Evolutionary conservation across 208 protist genomes (phyloP), one percentile per base, ranked within the genome.

Genomic region (Strigomonas galati): DNA sequence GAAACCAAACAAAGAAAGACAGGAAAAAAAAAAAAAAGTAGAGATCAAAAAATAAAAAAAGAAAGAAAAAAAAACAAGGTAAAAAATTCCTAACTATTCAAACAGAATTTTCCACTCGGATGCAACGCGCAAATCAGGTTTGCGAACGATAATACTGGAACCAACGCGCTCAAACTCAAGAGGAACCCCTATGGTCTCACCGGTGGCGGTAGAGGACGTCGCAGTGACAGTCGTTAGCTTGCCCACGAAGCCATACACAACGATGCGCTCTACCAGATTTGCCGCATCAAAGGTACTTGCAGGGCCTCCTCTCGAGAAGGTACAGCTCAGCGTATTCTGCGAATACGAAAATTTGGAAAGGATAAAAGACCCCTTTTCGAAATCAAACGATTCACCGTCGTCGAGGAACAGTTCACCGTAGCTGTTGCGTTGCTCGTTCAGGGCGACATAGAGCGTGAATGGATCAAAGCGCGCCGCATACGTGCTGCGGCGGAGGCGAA

Each of bases 371-470:
- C 89, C 89, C 0, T 40, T 66, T 27, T 81, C n/a, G 67, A 86
- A 94, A 54, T 82, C 69, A 58, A 85, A 92, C 28, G 78, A 85
- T 27, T 71, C 71, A 6, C 85, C 89, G 31, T 94, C 89, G 58
- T 94, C 89, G 0, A 91, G 61, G 72, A 86, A 94, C 15, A 94
- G 72, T 23, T 90, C 83, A 2, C 89, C 89, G 44, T 68, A 61
- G 62, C 84, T 85, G 66, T 80, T 80, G 32, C 83, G 83, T 19
- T 81, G 52, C 17, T 71, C 76, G 61, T 90, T 81, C 28, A 98
- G 81, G 0, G 95, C 93, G 17, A 99, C 84, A 49, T 81, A 82
- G 14, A 99, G 84, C 0, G 96, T 99, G 71, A 96, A 97, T 9
- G 97, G 95, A 69, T 99, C 96, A 30, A 90, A 49, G 10, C 70